Conservation (phyloP, 2,329 filamentous ascomycete genomes). For the Purpureocillium takamizusanense region DNA sequence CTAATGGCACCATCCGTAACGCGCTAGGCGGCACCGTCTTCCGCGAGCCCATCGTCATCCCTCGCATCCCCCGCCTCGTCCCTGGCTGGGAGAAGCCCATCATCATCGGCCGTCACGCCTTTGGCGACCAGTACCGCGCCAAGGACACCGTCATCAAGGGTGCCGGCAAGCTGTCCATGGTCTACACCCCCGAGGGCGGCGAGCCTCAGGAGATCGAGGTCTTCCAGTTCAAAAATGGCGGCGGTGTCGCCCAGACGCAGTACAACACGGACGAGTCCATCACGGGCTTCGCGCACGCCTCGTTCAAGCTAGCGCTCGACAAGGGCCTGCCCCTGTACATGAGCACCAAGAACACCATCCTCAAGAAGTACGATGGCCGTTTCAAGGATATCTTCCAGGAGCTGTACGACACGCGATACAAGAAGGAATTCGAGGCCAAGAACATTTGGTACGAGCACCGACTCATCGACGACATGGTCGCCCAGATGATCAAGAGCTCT, state of each 20-base stretch:
- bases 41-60: conserved; percentile 97
- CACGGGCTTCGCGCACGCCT: conserved; percentile 86
- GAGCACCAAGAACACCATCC: conserved; percentile 99
- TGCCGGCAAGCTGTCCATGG: conserved; percentile 84
- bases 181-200: conserved; percentile 80
- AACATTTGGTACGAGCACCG: conserved; percentile 99
- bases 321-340: conserved; percentile 94
- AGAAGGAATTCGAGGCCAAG: conserved; percentile 80
- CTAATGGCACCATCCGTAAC: conserved; percentile 82
- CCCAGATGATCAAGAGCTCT: conserved; percentile 98
- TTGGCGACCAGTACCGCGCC: conserved; percentile 96
- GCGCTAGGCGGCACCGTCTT: conserved; percentile 88
- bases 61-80: conserved; percentile 83
- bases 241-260: conserved; percentile 86
- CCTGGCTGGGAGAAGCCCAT: conserved; percentile 98
- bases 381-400: conserved; percentile 99
- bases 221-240: conserved; percentile 77
- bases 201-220: conserved; percentile 82
- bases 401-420: conserved; percentile 82
- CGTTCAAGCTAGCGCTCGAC: conserved; percentile 87
- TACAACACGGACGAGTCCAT: conserved; percentile 99
- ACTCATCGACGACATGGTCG: conserved; percentile 98
- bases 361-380: conserved; percentile 96
- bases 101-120: conserved; percentile 96
- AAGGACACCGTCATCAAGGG: conserved; percentile 81